These are phyloP conservation scores for Ramaria sp. DNA, from an alignment of 768 basidiomycete genomes.

Conservation along the genomic window DNA sequence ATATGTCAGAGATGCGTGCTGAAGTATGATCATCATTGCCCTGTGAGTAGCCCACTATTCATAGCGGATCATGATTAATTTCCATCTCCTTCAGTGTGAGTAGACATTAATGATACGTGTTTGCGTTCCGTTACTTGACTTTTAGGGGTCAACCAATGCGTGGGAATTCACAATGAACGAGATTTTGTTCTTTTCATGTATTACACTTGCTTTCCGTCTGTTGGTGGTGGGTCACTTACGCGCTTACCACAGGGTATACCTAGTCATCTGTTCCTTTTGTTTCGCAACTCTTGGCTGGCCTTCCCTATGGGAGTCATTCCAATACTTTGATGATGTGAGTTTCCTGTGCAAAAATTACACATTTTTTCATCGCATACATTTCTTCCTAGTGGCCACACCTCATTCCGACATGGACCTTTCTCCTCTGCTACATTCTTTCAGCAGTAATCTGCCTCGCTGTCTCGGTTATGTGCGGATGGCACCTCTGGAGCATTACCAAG, in stretches of 20 bases:
- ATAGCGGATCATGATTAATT: conserved; percentile 4
- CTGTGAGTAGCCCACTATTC: conserved; percentile 40
- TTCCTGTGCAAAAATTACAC: neutral
- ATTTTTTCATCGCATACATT: neutral
- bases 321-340: conserved; percentile 35
- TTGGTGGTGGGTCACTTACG: neutral
- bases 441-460: conserved; percentile 68
- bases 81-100: conserved; percentile 30
- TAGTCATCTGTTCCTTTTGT: conserved; percentile 58
- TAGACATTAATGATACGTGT: conserved; percentile 2
- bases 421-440: conserved; percentile 67
- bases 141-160: conserved; percentile 94
- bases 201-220: neutral
- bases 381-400: conserved; percentile 42
- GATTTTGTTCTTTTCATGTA: conserved; percentile 95
- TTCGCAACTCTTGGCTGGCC: conserved; percentile 54
- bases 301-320: conserved; percentile 46
- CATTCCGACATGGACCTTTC: conserved; percentile 59
- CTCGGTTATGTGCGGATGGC: conserved; percentile 59
- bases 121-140: neutral
- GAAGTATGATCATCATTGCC: conserved; percentile 88
- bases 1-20: conserved; percentile 86
- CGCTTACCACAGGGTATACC: conserved; percentile 50
- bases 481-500: conserved; percentile 54
- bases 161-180: conserved; percentile 89